Evolutionary conservation across 768 basidiomycete species (phyloP).

Genomic region (Mycena rebaudengoi): DNA sequence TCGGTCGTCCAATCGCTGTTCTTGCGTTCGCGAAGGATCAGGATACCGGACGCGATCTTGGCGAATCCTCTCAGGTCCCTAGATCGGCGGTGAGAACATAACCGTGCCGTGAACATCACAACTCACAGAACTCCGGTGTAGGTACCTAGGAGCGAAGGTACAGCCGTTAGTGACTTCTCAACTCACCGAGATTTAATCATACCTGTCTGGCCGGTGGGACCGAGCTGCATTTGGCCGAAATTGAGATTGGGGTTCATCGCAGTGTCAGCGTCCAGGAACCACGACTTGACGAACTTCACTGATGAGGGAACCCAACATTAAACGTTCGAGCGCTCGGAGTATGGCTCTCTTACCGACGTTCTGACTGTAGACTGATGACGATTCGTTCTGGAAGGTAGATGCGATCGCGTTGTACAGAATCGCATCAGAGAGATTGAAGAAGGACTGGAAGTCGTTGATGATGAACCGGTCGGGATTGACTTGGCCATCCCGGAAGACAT

Average conservation of each 20-base stretch:
- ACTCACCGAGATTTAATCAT: slow-evolving; percentile 16
- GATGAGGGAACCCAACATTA: no score
- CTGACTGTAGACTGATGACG: slow-evolving; percentile 49
- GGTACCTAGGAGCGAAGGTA: not conserved
- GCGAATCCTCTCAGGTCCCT: slow-evolving; percentile 68
- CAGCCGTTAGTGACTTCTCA: not conserved
- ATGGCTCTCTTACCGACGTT: slow-evolving; percentile 52
- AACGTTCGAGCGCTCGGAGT: no score
- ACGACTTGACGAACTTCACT: slow-evolving; percentile 59
- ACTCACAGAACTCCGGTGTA: slow-evolving; percentile 63
- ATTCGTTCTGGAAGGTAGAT: slow-evolving; percentile 52
- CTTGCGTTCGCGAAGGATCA: slow-evolving; percentile 58
- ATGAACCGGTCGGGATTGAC: slow-evolving; percentile 71
- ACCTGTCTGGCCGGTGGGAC: slow-evolving; percentile 48
- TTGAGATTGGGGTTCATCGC: slow-evolving; percentile 72
- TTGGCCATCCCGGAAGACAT: slow-evolving; percentile 62
- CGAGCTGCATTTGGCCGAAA: slow-evolving; percentile 60
- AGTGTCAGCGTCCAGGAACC: slow-evolving; percentile 67
- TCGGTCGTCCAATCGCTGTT: slow-evolving; percentile 63
- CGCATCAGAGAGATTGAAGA: slow-evolving; percentile 64
- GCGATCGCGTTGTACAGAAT: slow-evolving; percentile 68
- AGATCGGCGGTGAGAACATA: not conserved
- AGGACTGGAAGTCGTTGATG: slow-evolving; percentile 64
- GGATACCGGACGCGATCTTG: slow-evolving; percentile 61
- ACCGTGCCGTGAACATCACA: not conserved